These are phyloP conservation scores for Fusarium sacchari DNA, from an alignment of 2,329 filamentous ascomycete genomes.

Conservation along the genomic window DNA sequence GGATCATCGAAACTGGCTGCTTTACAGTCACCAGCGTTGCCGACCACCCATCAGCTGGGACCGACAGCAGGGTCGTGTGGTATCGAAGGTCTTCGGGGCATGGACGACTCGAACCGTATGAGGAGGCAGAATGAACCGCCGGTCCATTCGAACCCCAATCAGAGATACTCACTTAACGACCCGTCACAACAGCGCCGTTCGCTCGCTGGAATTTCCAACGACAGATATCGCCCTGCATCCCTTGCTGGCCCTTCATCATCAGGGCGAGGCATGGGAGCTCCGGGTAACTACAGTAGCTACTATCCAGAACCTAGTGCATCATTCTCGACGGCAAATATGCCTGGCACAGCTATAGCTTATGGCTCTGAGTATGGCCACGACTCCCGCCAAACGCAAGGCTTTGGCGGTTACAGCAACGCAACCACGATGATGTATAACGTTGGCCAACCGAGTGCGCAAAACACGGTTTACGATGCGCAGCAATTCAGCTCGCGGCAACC, in stretches of 20 bases:
- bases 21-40: slow-evolving; percentile 47
- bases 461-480: slow-evolving; percentile 78
- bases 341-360: slow-evolving; percentile 65
- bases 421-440: slow-evolving; percentile 84
- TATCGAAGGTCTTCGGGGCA: slow-evolving; percentile 67
- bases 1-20: slow-evolving; percentile 39
- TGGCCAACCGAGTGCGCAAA: slow-evolving; percentile 68
- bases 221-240: slow-evolving; percentile 60
- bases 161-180: slow-evolving; percentile 63
- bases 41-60: slow-evolving; percentile 72
- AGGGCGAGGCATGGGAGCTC: slow-evolving; percentile 63
- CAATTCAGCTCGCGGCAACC: slow-evolving; percentile 81
- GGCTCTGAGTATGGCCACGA: slow-evolving; percentile 73
- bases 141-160: slow-evolving; percentile 68
- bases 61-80: slow-evolving; percentile 65
- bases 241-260: slow-evolving; percentile 60
- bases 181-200: slow-evolving; percentile 57
- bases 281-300: slow-evolving; percentile 67
- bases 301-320: slow-evolving; percentile 64
- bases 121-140: slow-evolving; percentile 80
- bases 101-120: slow-evolving; percentile 81
- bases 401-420: slow-evolving; percentile 66
- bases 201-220: slow-evolving; percentile 48
- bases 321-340: slow-evolving; percentile 67
- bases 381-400: slow-evolving; percentile 65